Percentiles rank a stretch among this genome's conserved stretches.
Evolutionary conservation across 768 basidiomycete genomes (phyloP).

Genomic region (Megacollybia marginata): DNA sequence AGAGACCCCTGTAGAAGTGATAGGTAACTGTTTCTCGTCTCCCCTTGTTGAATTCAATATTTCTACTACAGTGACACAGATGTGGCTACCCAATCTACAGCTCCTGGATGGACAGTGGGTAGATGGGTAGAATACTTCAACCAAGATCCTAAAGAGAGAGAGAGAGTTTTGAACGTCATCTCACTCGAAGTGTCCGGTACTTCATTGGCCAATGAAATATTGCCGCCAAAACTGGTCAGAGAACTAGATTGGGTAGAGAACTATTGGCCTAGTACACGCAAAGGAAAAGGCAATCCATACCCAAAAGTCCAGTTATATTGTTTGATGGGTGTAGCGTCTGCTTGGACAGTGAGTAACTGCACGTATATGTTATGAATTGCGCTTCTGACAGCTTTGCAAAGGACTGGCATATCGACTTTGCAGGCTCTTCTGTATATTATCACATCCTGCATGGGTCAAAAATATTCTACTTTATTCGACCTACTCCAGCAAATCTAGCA

Average conservation of each 20-base stretch:
- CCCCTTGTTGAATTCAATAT: background rate
- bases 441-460: conserved; percentile 84
- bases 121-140: conserved; percentile 89
- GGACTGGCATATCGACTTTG: conserved; percentile 99
- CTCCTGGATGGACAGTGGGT: conserved; percentile 82
- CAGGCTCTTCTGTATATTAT: conserved; percentile 96
- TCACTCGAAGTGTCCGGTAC: conserved; percentile 91
- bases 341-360: conserved; percentile 78
- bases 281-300: conserved; percentile 65
- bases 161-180: conserved; percentile 93
- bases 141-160: conserved; percentile 55
- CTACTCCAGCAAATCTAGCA: conserved; percentile 76
- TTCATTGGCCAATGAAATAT: conserved; percentile 65
- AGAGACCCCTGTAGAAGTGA: conserved; percentile 80
- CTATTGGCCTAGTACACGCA: conserved; percentile 81
- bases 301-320: conserved; percentile 97
- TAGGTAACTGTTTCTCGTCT: conserved; percentile 45
- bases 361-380: background rate
- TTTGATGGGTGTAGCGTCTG: conserved; percentile 88
- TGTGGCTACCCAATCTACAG: conserved; percentile 80
- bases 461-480: conserved; percentile 94
- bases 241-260: conserved; percentile 97
- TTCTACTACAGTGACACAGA: conserved; percentile 34
- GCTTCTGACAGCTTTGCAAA: background rate
- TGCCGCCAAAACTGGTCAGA: conserved; percentile 76